Conservation (phyloP, 371 early-diverging fungal species). For the Quaeritorhiza haematococci region DNA sequence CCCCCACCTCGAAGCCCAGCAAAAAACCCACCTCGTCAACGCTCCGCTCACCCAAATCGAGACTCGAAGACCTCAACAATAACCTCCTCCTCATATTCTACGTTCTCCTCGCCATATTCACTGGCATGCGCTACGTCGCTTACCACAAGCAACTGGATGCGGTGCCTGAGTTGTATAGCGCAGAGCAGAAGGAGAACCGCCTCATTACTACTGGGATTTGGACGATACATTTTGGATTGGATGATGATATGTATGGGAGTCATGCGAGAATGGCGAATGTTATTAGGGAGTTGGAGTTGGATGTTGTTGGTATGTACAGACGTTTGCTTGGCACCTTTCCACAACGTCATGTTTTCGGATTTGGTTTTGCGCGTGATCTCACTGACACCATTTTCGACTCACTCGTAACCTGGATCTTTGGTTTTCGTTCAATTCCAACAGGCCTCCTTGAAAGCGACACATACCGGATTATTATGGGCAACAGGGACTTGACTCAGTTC, state of each 20-base stretch:
- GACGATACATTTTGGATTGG: conserved; percentile 83
- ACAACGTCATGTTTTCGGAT: neutral
- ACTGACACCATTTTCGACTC: too few species aligned
- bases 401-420: conserved; percentile 7
- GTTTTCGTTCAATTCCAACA: conserved; percentile 7
- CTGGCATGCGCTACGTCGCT: too few species aligned
- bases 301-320: conserved; percentile 64
- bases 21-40: too few species aligned
- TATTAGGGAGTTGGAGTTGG: conserved; percentile 69
- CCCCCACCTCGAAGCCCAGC: too few species aligned
- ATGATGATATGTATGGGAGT: conserved; percentile 79
- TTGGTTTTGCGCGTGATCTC: too few species aligned
- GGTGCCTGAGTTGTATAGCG: neutral
- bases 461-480: conserved; percentile 79
- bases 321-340: conserved; percentile 5
- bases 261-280: conserved; percentile 68
- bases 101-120: too few species aligned
- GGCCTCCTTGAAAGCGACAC: conserved; percentile 75
- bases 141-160: too few species aligned
- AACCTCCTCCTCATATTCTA: too few species aligned
- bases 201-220: conserved; percentile 77
- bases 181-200: conserved; percentile 34
- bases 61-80: too few species aligned
- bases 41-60: too few species aligned
- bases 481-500: conserved; percentile 78